These are phyloP conservation scores for Paspalum vaginatum DNA, from an alignment of 176 grass and related monocot species.

Conservation along the genomic window DNA sequence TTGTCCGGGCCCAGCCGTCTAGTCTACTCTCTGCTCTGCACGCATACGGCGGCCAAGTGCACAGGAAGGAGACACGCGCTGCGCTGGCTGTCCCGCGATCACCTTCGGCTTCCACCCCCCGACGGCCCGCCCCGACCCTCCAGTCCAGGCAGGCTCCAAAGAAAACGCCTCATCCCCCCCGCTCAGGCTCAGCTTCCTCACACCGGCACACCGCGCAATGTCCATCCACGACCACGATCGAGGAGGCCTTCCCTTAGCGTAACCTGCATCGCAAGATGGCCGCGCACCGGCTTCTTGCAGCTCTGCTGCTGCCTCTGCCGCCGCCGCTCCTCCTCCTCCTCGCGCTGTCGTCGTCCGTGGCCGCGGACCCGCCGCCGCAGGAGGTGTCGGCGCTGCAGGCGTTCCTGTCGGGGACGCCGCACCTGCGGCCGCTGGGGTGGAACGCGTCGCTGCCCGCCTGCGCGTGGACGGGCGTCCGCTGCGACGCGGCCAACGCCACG, in stretches of 20 bases:
- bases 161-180: too few relatives aligned
- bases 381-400: conserved; percentile 53
- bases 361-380: conserved; percentile 45
- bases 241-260: too few relatives aligned
- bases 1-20: not conserved
- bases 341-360: not conserved
- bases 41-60: not conserved
- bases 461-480: conserved; percentile 67
- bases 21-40: too few relatives aligned
- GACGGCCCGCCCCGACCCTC: too few relatives aligned
- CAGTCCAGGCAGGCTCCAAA: too few relatives aligned
- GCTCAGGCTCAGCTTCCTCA: not conserved
- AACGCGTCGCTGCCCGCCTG: conserved; percentile 50
- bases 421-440: conserved; percentile 64
- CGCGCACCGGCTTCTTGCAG: not conserved
- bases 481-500: conserved; percentile 51
- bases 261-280: not conserved
- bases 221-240: too few relatives aligned
- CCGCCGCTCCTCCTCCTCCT: not conserved
- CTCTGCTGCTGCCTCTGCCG: not conserved
- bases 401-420: conserved; percentile 58
- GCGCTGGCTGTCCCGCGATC: not conserved
- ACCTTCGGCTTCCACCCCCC: not conserved
- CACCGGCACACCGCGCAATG: not conserved
- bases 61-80: not conserved